Percentiles rank a stretch among this genome's conserved stretches.
phyloP scores from a whole-genome alignment of 192 early-diverging fungal genomes.

The Tieghemiomyces parasiticus region DNA sequence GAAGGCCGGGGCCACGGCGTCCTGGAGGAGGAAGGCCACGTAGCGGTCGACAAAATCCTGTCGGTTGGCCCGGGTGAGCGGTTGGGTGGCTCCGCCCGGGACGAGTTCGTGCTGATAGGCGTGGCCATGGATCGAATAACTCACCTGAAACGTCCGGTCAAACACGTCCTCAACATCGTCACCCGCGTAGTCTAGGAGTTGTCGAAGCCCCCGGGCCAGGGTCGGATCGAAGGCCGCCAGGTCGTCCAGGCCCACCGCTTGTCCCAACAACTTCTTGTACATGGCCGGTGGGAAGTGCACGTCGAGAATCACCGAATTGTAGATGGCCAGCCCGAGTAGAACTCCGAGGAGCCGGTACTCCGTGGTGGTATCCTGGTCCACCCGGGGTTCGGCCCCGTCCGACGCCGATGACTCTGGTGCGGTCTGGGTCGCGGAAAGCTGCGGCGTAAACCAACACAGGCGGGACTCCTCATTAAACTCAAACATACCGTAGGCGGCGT shows the following conservation, averaged over 20 bases:
- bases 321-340: conserved; percentile 81
- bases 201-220: conserved; percentile 58
- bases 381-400: conserved; percentile 26
- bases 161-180: conserved; percentile 56
- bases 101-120: conserved; percentile 45
- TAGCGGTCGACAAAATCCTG: conserved; percentile 70
- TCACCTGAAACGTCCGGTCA: conserved; percentile 69
- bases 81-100: conserved; percentile 41
- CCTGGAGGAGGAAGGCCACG: conserved; percentile 62
- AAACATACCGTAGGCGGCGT: conserved; percentile 72
- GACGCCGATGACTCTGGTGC: no score
- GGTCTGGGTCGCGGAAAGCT: no score
- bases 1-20: conserved; percentile 50
- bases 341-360: conserved; percentile 82
- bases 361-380: conserved; percentile 34
- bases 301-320: conserved; percentile 83
- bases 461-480: conserved; percentile 62
- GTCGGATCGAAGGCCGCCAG: conserved; percentile 58
- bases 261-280: conserved; percentile 77
- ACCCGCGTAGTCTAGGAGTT: conserved; percentile 49
- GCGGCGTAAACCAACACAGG: conserved; percentile 73
- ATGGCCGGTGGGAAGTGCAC: conserved; percentile 73
- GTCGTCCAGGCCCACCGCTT: conserved; percentile 51
- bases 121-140: conserved; percentile 51
- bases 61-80: conserved; percentile 55